Evolutionary conservation across 345 rosid species (phyloP), one percentile per base, ranked within the genome.

Genomic region (Pugionium cornutum): DNA sequence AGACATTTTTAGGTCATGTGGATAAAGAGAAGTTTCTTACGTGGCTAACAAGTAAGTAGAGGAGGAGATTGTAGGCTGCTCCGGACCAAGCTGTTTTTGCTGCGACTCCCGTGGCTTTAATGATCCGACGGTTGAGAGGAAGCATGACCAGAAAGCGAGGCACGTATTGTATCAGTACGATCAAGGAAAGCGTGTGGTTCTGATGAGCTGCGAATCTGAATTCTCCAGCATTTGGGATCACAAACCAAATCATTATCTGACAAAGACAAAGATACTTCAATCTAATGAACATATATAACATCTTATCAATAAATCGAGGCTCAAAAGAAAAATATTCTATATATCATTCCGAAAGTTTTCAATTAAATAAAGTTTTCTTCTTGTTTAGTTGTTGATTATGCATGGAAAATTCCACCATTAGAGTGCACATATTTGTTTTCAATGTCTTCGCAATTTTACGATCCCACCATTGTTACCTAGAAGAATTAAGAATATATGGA

Each of bases 61-160:
- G 84, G 32, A 91, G 36, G 58, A 91, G 86, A 69, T 89, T 91
- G 76, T 88, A 88, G 4, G 84, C 96, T 34, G 94, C 91, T 10
- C 98, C 96, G 2, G 96, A 81, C 96, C 98, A 91, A 25, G 96
- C 82, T 55, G 94, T 89, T 80, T 80, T 88, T 55, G 98, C 89
- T 26, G 88, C 77, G 43, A 84, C 83, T 10, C 98, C 96, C 0
- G 96, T 87, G n/a, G 87, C 80, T 74, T 86, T 91, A 43, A 89
- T 83, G 67, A 89, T 88, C 67, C 89, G 79, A 4, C 80, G 75
- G 55, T 91, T 84, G 18, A 91, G 58, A 7, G 96, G 91, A 59
- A 88, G 82, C 76, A 88, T 82, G 53, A 91, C 83, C 18, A 81
- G 53, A 51, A 91, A 71, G 25, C 98, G 85, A 51, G 95, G 95